Evolutionary conservation across 768 basidiomycete genomes (phyloP).

Genomic region (Panaeolus cyanescens): DNA sequence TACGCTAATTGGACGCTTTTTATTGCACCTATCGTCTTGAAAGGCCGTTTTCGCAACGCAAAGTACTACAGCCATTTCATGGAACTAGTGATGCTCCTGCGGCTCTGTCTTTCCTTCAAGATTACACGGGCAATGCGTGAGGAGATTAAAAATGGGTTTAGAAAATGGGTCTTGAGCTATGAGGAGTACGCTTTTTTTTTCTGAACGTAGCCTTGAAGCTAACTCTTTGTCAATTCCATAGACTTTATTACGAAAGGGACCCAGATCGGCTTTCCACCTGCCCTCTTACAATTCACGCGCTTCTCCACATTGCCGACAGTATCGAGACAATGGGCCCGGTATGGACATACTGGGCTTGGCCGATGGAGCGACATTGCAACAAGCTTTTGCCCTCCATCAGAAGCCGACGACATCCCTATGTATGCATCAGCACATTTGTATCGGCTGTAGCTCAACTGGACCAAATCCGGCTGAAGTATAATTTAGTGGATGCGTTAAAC

Average conservation of each 20-base stretch:
- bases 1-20: constrained; percentile 41
- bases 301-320: constrained; percentile 20
- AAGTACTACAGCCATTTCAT: constrained; percentile 45
- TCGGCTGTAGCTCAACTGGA: constrained; percentile 30
- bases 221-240: constrained; percentile 9
- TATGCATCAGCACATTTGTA: constrained; percentile 27
- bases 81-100: constrained; percentile 36
- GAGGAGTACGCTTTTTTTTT: constrained; percentile 31
- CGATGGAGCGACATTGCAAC: constrained; percentile 40
- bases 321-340: constrained; percentile 35
- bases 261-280: constrained; percentile 25
- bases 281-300: constrained; percentile 30
- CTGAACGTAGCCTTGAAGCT: background rate
- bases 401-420: constrained; percentile 32
- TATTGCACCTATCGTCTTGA: constrained; percentile 39
- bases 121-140: constrained; percentile 24
- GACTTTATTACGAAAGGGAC: constrained; percentile 30
- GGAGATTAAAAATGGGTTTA: constrained; percentile 28
- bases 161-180: constrained; percentile 36
- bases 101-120: constrained; percentile 36
- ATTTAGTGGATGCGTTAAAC: constrained; percentile 23
- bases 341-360: constrained; percentile 39
- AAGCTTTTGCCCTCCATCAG: constrained; percentile 24
- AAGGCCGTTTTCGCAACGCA: constrained; percentile 25
- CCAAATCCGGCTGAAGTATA: constrained; percentile 29